phyloP scores from a whole-genome alignment of 2,329 filamentous ascomycete species.

The Fusarium keratoplasticum region DNA sequence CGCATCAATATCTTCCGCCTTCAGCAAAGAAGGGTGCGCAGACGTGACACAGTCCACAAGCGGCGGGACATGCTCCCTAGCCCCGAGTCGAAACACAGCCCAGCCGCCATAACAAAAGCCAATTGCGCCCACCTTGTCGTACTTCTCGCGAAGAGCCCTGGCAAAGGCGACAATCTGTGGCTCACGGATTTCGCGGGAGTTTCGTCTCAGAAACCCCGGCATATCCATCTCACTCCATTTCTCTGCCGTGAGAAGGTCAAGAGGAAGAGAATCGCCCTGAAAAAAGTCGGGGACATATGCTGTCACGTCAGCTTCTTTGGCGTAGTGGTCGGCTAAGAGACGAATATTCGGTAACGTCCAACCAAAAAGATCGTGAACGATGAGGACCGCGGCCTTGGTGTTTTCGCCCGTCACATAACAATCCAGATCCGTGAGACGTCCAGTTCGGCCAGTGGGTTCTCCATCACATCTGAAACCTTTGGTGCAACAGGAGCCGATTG shows the following conservation, averaged over 20 bases:
- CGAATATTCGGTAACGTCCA: constrained; percentile 59
- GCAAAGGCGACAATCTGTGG: constrained; percentile 55
- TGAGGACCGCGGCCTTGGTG: constrained; percentile 48
- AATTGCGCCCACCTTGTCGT: constrained; percentile 55
- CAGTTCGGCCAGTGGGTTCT: constrained; percentile 48
- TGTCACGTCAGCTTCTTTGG: constrained; percentile 56
- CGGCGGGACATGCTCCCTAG: constrained; percentile 46
- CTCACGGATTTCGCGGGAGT: constrained; percentile 53
- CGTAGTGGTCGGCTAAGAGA: constrained; percentile 60
- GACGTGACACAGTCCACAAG: constrained; percentile 59
- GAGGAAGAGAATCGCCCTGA: constrained; percentile 48
- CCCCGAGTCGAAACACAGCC: constrained; percentile 60
- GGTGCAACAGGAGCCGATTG: constrained; percentile 46
- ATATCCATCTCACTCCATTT: constrained; percentile 52
- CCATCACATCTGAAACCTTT: constrained; percentile 56
- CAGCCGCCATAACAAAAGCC: constrained; percentile 66
- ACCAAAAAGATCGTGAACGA: constrained; percentile 55
- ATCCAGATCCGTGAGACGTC: constrained; percentile 47
- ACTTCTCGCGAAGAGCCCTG: constrained; percentile 48
- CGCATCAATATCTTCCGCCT: constrained; percentile 57
- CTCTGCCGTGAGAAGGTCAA: constrained; percentile 45
- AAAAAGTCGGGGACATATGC: constrained; percentile 57
- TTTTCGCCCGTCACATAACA: constrained; percentile 54
- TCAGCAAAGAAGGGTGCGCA: constrained; percentile 59
- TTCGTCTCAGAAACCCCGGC: constrained; percentile 50